A percentile compares a stretch with the other conserved stretches of the same genome.
Evolutionary conservation across 2,329 filamentous ascomycete species (phyloP).

Genomic region (Pseudodiploospora longispora): DNA sequence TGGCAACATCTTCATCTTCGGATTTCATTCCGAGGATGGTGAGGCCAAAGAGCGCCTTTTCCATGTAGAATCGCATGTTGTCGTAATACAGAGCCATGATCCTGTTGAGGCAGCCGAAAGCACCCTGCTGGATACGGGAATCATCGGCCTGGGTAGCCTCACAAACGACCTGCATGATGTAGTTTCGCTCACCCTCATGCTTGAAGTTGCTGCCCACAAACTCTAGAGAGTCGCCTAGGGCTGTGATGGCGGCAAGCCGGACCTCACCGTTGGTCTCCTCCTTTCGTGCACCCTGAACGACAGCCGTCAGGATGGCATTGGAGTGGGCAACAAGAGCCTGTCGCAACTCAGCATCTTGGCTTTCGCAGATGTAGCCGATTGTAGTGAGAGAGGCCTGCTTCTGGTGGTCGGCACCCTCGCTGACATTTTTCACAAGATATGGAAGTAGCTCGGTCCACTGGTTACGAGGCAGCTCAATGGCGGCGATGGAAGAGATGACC

Average conservation of each 20-base stretch:
- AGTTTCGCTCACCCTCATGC: slow-evolving; percentile 97
- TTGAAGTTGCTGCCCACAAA: slow-evolving; percentile 98
- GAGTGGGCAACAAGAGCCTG: slow-evolving; percentile 77
- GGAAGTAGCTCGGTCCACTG: slow-evolving; percentile 93
- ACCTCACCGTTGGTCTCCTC: slow-evolving; percentile 91
- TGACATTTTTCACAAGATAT: slow-evolving; percentile 84
- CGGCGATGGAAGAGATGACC: slow-evolving; percentile 89
- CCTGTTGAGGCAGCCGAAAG: slow-evolving; percentile 94
- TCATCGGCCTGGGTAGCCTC: slow-evolving; percentile 95
- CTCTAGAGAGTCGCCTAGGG: slow-evolving; percentile 91
- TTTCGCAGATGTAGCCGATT: slow-evolving; percentile 99
- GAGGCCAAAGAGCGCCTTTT: slow-evolving; percentile 95
- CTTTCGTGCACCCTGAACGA: slow-evolving; percentile 94
- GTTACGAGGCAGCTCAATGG: slow-evolving; percentile 85
- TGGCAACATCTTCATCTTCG: slow-evolving; percentile 93
- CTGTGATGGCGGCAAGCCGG: slow-evolving; percentile 84
- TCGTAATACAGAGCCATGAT: slow-evolving; percentile 99
- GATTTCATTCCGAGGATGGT: slow-evolving; percentile 99
- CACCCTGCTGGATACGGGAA: slow-evolving; percentile 84
- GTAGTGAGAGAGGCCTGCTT: slow-evolving; percentile 92
- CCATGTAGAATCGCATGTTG: slow-evolving; percentile 99
- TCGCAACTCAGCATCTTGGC: slow-evolving; percentile 79
- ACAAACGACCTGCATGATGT: slow-evolving; percentile 99
- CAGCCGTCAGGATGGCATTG: slow-evolving; percentile 94
- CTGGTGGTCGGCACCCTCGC: slow-evolving; percentile 73